Evolutionary conservation across 2,329 filamentous ascomycete species (phyloP), one percentile per base, ranked within the genome.

Genomic region (Botrytis fabae): DNA sequence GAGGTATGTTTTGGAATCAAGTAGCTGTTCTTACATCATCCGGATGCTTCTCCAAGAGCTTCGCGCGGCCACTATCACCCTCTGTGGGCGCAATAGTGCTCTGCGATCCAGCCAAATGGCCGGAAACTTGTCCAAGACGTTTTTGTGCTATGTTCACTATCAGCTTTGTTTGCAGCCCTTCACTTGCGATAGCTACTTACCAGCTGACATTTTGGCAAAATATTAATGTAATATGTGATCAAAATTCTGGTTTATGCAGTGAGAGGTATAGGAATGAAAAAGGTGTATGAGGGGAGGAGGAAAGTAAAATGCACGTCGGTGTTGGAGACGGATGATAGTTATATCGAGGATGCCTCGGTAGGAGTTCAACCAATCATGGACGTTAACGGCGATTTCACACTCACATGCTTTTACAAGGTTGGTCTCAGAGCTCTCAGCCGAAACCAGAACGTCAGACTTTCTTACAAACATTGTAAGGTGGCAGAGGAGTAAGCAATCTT

Each of bases 11-110:
- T 40, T 62, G 10, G 28, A n/a, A 57, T 63, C 38, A 65, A 66
- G 28, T n/a, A 35, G 38, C 51, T 38, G 14, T 22, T 70, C 84
- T 70, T 84, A 91, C 89, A 85, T 92, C 90, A 81, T 92, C 90
- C 72, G 90, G 85, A 81, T 85, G 86, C 85, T 92, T 92, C 82
- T 91, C 84, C 61, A 92, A 85, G 64, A 92, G 83, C 54, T 76
- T 79, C 2, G 77, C 74, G 25, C 79, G 74, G 4, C 74, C 79
- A 72, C 61, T 46, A 60, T 75, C 72, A 40, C 76, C 77, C 69
- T 75, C 75, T 46, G 75, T 75, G 57, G 77, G 75, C 28, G 77
- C 63, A 64, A 76, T 74, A 42, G 57, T 75, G 65, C 76, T 78
- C 73, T 83, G 81, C 40, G 81, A 81, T 75, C 85, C 85, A 74